phyloP scores from a whole-genome alignment of 805 yeast genomes.

The Allodekkera sacchari region DNA sequence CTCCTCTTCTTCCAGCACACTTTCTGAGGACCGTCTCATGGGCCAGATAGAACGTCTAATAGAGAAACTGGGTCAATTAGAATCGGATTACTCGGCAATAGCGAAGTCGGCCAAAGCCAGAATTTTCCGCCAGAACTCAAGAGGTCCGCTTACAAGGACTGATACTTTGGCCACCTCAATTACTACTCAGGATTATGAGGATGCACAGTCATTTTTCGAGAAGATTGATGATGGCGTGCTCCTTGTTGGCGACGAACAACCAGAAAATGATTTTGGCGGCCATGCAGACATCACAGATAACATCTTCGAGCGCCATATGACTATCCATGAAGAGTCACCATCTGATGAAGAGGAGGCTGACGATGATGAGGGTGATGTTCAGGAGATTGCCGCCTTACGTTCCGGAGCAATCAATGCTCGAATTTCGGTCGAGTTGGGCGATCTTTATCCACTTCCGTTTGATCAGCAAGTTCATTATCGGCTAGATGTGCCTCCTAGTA shows the following conservation, averaged over 20 bases:
- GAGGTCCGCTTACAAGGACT: constrained; percentile 18
- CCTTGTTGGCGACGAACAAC: constrained; percentile 31
- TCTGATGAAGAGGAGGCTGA: constrained; percentile 4
- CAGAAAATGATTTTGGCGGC: too few species aligned
- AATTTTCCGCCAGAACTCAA: constrained; percentile 12
- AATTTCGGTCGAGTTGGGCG: too few species aligned
- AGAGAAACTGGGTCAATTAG: too few species aligned
- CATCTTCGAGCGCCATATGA: constrained; percentile 8
- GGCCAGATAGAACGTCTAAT: too few species aligned
- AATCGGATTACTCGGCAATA: too few species aligned
- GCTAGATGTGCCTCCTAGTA: constrained; percentile 47
- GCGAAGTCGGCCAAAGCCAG: too few species aligned
- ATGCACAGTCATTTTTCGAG: constrained; percentile 60
- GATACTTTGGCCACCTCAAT: constrained; percentile 26
- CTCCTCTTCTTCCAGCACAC: too few species aligned
- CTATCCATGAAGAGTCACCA: background rate
- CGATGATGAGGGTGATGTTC: too few species aligned
- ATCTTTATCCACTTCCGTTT: constrained; percentile 65
- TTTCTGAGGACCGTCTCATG: too few species aligned
- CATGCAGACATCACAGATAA: constrained; percentile 18
- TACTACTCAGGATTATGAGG: constrained; percentile 49
- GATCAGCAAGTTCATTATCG: constrained; percentile 41
- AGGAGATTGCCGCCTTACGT: too few species aligned
- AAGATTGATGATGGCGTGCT: constrained; percentile 45
- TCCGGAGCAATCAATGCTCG: too few species aligned